Base-by-base conservation (phyloP, 2,329 filamentous ascomycete species). In the Hypomyces rosellus region DNA sequence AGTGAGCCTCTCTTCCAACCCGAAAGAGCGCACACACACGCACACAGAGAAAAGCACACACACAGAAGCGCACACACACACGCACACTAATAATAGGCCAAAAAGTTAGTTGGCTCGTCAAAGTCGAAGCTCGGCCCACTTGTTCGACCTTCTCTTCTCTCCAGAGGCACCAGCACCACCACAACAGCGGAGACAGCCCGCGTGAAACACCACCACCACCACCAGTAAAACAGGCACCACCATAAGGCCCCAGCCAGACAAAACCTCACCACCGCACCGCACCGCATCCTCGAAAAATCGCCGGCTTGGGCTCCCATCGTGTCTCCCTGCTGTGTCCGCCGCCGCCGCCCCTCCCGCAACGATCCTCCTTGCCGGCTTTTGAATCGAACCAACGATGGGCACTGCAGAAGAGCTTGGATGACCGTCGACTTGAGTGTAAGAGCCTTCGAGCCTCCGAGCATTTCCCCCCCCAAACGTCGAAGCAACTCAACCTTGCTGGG, bases 311-410 rank as follows among this genome's bases (percentile, higher is more conserved):
- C 43, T 46, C 42, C 30, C 34, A 36, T 44, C 39, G 51, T 25
- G 3, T 3, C 5, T 20, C 25, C 25, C 51, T 48, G 25, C 48
- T 39, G 34, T 30, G 20, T 20, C 39, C 45, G 20, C n/a, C n/a
- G n/a, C n/a, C 40, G 47, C 39, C 5, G 20, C 20, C 40, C 42
- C 39, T 37, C 25, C 51, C 22, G 34, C 22, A 13, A 18, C 37
- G 13, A n/a, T 39, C 15, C 46, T 48, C 20, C 40, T 34, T 5
- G 16, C 20, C 41, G 22, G 20, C 5, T 11, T 14, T 22, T 44
- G 41, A 16, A 40, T 40, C 38, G 56, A 59, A 59, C 56, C 58
- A 57, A 68, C 60, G 56, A 68, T 68, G 65, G 59, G 62, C 61
- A 54, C 61, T 61, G 59, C 54, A 58, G 45, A 54, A 57, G 56